phyloP scores from a whole-genome alignment of 2,329 filamentous ascomycete species.

The Hortaea sp. region DNA sequence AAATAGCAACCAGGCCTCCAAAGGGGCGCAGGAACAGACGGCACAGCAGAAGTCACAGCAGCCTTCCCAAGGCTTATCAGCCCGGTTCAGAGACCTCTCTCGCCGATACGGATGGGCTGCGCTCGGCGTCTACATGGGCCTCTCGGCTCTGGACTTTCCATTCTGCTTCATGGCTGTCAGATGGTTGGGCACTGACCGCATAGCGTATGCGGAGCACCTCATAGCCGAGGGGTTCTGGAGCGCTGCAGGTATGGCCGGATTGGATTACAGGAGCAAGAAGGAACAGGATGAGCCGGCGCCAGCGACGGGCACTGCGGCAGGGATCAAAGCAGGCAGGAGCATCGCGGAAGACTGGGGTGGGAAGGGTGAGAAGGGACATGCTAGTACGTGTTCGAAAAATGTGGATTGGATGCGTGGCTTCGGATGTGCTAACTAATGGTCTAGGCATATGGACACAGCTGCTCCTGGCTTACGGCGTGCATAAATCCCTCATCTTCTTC shows the following conservation, averaged over 20 bases:
- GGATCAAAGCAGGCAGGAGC: constrained; percentile 6
- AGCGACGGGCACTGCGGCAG: constrained; percentile 8
- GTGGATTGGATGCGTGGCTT: no score
- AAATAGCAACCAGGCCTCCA: constrained; percentile 28
- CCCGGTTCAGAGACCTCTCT: constrained; percentile 70
- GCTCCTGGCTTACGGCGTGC: constrained; percentile 87
- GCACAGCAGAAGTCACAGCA: constrained; percentile 4
- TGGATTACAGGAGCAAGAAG: constrained; percentile 11
- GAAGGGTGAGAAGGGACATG: constrained; percentile 8
- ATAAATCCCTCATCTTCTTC: constrained; percentile 95
- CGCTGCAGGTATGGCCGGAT: constrained; percentile 46
- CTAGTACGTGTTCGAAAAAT: constrained; percentile 14
- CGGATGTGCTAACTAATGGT: not conserved
- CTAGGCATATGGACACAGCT: constrained; percentile 71
- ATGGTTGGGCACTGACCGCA: constrained; percentile 71
- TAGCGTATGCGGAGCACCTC: constrained; percentile 65
- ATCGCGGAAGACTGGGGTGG: not conserved
- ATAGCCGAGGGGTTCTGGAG: constrained; percentile 51
- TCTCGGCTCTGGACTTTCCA: constrained; percentile 84
- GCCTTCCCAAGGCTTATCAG: constrained; percentile 35
- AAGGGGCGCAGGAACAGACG: constrained; percentile 13
- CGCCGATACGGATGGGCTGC: constrained; percentile 92
- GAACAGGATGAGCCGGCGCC: not conserved
- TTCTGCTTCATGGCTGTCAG: constrained; percentile 88
- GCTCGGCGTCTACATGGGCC: constrained; percentile 74